Percentiles rank a stretch among this genome's conserved stretches.
phyloP scores from a whole-genome alignment of 306 rosid genomes.

The Malus sylvestris region DNA sequence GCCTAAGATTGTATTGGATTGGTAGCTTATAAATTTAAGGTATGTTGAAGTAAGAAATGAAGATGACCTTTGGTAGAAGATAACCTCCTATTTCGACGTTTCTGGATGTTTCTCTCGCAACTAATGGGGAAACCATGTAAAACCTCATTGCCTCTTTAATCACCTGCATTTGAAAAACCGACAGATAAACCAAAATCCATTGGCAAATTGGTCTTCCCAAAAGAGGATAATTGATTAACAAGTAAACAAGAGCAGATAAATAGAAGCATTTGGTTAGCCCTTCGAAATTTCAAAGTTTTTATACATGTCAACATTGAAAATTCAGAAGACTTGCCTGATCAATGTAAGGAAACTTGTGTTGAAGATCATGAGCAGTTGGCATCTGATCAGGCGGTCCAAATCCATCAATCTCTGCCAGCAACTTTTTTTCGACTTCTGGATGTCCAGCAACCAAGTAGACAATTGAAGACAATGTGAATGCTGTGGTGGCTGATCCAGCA shows the following conservation, averaged over 20 bases:
- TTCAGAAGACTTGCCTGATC: slow-evolving; percentile 50
- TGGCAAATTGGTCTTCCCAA: too few species aligned
- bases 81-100: slow-evolving; percentile 87
- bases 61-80: slow-evolving; percentile 79
- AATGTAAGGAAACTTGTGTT: slow-evolving; percentile 66
- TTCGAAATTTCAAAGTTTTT: too few species aligned
- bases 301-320: background rate
- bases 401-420: slow-evolving; percentile 68
- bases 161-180: slow-evolving; percentile 43
- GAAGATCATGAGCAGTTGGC: slow-evolving; percentile 71
- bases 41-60: background rate
- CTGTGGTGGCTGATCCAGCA: slow-evolving; percentile 86
- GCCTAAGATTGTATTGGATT: too few species aligned
- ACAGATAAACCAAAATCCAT: too few species aligned
- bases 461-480: slow-evolving; percentile 76
- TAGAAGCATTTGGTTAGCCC: background rate
- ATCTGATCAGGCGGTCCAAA: slow-evolving; percentile 46
- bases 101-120: slow-evolving; percentile 85
- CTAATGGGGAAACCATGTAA: slow-evolving; percentile 73
- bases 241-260: background rate
- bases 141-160: slow-evolving; percentile 83
- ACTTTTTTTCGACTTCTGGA: slow-evolving; percentile 61
- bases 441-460: slow-evolving; percentile 83
- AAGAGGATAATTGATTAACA: too few species aligned
- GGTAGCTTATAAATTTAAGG: background rate